Conservation (phyloP, 805 yeast species). For the Hanseniaspora taiwanica region DNA sequence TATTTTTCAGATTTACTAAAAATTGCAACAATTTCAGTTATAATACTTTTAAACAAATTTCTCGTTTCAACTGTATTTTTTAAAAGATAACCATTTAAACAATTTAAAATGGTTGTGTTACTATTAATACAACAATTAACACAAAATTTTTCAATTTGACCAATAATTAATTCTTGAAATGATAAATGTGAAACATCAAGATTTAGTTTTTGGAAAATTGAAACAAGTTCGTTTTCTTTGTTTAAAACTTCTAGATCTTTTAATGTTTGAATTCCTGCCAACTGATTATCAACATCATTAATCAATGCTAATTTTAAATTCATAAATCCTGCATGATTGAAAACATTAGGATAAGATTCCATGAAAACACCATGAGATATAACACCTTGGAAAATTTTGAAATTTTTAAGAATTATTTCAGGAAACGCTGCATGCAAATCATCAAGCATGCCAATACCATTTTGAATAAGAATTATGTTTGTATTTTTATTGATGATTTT, state of each 20-base stretch:
- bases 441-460: slow-evolving; percentile 77
- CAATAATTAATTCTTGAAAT: slow-evolving; percentile 35
- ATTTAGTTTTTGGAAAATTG: slow-evolving; percentile 14
- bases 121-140: slow-evolving; percentile 81
- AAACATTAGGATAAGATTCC: slow-evolving; percentile 26
- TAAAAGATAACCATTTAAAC: slow-evolving; percentile 67
- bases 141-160: slow-evolving; percentile 64
- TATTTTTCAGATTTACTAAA: slow-evolving; percentile 16
- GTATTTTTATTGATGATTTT: slow-evolving; percentile 37
- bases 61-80: slow-evolving; percentile 24
- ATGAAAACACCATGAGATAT: slow-evolving; percentile 71
- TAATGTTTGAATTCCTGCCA: slow-evolving; percentile 12
- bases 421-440: slow-evolving; percentile 43
- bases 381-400: slow-evolving; percentile 45
- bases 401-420: slow-evolving; percentile 20
- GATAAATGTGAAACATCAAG: slow-evolving; percentile 24
- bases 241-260: slow-evolving; percentile 8
- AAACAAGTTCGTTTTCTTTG: slow-evolving; percentile 16
- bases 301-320: slow-evolving; percentile 43
- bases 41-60: slow-evolving; percentile 20
- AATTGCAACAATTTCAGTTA: slow-evolving; percentile 23
- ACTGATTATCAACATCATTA: slow-evolving; percentile 27
- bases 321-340: slow-evolving; percentile 63
- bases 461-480: slow-evolving; percentile 63
- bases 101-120: slow-evolving; percentile 62